These are phyloP conservation scores for Russula vinacea DNA, from an alignment of 768 basidiomycete genomes.

Conservation along the genomic window DNA sequence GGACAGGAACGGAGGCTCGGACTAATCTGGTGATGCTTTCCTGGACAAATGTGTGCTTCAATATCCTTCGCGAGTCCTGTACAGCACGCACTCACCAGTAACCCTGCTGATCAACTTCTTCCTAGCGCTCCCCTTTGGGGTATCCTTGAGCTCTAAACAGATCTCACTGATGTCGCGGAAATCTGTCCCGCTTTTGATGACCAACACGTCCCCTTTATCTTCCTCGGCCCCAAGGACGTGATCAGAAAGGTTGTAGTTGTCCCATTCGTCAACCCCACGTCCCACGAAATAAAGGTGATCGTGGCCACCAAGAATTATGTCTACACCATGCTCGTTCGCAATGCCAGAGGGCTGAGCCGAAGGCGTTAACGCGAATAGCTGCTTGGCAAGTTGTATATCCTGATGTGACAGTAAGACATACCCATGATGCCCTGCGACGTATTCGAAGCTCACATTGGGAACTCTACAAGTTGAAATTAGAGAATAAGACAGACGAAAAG, in stretches of 20 bases:
- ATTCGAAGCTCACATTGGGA: slow-evolving; percentile 34
- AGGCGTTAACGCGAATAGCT: slow-evolving; percentile 58
- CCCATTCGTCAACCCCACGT: slow-evolving; percentile 63
- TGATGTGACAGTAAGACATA: slow-evolving; percentile 34
- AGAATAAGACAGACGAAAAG: neutral
- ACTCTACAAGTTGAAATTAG: slow-evolving; percentile 30
- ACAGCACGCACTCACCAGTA: slow-evolving; percentile 45
- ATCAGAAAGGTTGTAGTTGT: slow-evolving; percentile 53
- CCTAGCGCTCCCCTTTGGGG: slow-evolving; percentile 61
- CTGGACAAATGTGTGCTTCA: slow-evolving; percentile 37
- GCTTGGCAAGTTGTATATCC: slow-evolving; percentile 71
- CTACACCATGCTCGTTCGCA: slow-evolving; percentile 65
- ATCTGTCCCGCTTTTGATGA: slow-evolving; percentile 86
- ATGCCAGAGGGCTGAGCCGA: slow-evolving; percentile 48
- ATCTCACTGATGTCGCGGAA: slow-evolving; percentile 85
- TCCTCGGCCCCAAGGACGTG: slow-evolving; percentile 62
- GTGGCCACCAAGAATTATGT: slow-evolving; percentile 83
- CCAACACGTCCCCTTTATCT: slow-evolving; percentile 67
- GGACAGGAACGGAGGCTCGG: slow-evolving; percentile 48
- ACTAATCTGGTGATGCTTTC: slow-evolving; percentile 60
- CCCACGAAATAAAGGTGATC: slow-evolving; percentile 81
- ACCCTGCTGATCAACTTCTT: slow-evolving; percentile 59
- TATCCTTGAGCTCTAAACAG: slow-evolving; percentile 55
- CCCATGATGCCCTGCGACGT: neutral
- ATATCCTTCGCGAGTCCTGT: neutral